Conservation (phyloP, 495 filamentous ascomycete genomes). For the Xylaria nigripes region DNA sequence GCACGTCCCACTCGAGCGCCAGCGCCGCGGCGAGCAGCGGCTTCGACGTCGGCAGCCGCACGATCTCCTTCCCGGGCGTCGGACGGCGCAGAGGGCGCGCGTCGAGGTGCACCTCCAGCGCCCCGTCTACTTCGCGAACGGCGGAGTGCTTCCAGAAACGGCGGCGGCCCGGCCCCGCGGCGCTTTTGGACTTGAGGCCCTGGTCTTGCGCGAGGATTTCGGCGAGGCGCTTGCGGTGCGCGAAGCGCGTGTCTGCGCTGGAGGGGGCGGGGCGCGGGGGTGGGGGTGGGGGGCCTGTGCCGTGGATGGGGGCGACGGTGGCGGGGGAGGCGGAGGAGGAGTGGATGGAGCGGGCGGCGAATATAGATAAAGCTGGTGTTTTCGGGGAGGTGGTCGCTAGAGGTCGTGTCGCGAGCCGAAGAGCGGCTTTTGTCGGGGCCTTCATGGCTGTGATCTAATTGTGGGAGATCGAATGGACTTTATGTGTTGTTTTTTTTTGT, state of each 20-base stretch:
- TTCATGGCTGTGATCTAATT: conserved; percentile 22
- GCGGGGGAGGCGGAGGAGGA: conserved; percentile 33
- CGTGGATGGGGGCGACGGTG: conserved; percentile 56
- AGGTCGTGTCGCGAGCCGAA: conserved; percentile 12
- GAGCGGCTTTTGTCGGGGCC: conserved; percentile 25
- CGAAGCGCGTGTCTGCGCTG: conserved; percentile 42
- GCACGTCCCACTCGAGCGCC: conserved; percentile 85
- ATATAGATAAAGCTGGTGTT: not conserved
- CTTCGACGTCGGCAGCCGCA: conserved; percentile 66
- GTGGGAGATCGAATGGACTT: too few species aligned
- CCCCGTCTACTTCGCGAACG: conserved; percentile 50
- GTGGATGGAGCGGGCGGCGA: conserved; percentile 32
- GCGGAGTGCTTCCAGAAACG: conserved; percentile 80
- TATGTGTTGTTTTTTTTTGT: too few species aligned
- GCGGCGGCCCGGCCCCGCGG: conserved; percentile 35
- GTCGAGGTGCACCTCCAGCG: conserved; percentile 72
- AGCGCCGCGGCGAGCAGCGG: conserved; percentile 77
- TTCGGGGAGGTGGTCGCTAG: not conserved
- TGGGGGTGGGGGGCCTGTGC: conserved; percentile 76
- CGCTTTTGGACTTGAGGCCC: conserved; percentile 28
- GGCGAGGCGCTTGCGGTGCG: conserved; percentile 47
- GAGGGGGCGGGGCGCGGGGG: conserved; percentile 54
- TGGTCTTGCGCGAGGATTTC: conserved; percentile 44
- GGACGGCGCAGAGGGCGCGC: conserved; percentile 69
- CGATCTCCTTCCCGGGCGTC: conserved; percentile 49